Percentiles rank a stretch among this genome's conserved stretches.
Conservation (phyloP, 2,329 filamentous ascomycete species). For the Penicillium sp. region DNA sequence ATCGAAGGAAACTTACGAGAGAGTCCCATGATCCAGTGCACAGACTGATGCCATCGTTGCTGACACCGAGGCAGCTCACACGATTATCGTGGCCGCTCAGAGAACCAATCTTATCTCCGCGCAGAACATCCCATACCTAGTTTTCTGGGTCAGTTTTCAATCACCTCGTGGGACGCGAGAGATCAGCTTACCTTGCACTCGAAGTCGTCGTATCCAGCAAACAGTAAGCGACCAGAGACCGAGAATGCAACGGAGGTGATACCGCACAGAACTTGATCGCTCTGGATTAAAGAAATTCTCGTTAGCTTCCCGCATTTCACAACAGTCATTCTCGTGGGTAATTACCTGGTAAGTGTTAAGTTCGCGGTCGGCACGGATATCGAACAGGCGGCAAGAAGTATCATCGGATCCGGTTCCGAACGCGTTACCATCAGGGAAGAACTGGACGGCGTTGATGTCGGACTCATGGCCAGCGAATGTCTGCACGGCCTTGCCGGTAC, state of each 20-base stretch:
- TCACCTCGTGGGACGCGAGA: not conserved
- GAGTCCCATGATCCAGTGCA: slow-evolving; percentile 99
- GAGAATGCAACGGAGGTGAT: slow-evolving; percentile 98
- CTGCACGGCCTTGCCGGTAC: slow-evolving; percentile 96
- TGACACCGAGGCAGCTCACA: slow-evolving; percentile 97
- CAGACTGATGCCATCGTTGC: slow-evolving; percentile 98
- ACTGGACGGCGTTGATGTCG: slow-evolving; percentile 99
- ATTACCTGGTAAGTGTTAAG: slow-evolving; percentile 68
- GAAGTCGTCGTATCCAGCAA: slow-evolving; percentile 98
- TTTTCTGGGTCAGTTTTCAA: slow-evolving; percentile 25
- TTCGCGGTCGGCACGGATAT: slow-evolving; percentile 91
- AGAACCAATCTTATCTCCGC: slow-evolving; percentile 95
- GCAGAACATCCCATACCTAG: slow-evolving; percentile 96
- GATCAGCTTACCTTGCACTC: slow-evolving; percentile 86
- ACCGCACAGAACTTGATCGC: slow-evolving; percentile 93
- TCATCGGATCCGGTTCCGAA: slow-evolving; percentile 98
- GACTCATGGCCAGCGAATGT: slow-evolving; percentile 98
- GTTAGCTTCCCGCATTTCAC: slow-evolving; percentile 11
- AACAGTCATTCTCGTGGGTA: not conserved
- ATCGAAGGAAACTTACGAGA: slow-evolving; percentile 66
- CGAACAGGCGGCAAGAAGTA: slow-evolving; percentile 94
- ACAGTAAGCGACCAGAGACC: slow-evolving; percentile 89
- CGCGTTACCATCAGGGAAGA: slow-evolving; percentile 98
- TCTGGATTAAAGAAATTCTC: slow-evolving; percentile 56
- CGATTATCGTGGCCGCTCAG: slow-evolving; percentile 97